phyloP scores from a whole-genome alignment of 2,329 filamentous ascomycete species.

The Corynespora cassiicola region DNA sequence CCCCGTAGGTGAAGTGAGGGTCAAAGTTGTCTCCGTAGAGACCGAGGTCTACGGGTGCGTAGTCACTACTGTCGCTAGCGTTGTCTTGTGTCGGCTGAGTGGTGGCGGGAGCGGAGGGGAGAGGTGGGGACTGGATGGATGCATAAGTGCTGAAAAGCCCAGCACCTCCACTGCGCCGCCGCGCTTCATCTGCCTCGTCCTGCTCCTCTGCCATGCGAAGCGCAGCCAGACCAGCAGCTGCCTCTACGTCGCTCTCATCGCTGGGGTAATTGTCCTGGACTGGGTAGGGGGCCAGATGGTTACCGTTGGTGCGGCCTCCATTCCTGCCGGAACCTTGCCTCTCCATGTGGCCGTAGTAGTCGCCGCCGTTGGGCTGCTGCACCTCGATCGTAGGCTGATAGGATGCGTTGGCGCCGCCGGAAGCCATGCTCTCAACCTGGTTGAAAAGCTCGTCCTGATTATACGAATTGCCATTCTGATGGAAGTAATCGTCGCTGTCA shows the following conservation, averaged over 20 bases:
- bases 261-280: conserved; percentile 41
- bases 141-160: conserved; percentile 59
- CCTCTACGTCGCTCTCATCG: conserved; percentile 89
- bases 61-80: conserved; percentile 73
- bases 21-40: conserved; percentile 76
- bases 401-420: conserved; percentile 34
- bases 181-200: conserved; percentile 67
- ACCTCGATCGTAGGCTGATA: conserved; percentile 46
- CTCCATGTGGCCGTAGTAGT: conserved; percentile 33
- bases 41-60: conserved; percentile 74
- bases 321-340: conserved; percentile 32
- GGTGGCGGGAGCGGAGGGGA: conserved; percentile 36
- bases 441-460: conserved; percentile 64
- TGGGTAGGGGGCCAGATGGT: conserved; percentile 49
- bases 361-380: conserved; percentile 37
- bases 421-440: conserved; percentile 60
- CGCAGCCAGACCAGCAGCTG: conserved; percentile 80
- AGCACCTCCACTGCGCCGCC: conserved; percentile 64
- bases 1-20: conserved; percentile 67
- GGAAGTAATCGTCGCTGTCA: conserved; percentile 50
- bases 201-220: conserved; percentile 83
- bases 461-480: conserved; percentile 35
- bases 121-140: conserved; percentile 49
- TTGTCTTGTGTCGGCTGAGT: conserved; percentile 24
- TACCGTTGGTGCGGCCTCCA: conserved; percentile 55